A percentile compares a stretch with the other conserved stretches of the same genome.
These are phyloP conservation scores for Chenopodium formosanum DNA, from an alignment of 148 eudicot species.

Conservation along the genomic window DNA sequence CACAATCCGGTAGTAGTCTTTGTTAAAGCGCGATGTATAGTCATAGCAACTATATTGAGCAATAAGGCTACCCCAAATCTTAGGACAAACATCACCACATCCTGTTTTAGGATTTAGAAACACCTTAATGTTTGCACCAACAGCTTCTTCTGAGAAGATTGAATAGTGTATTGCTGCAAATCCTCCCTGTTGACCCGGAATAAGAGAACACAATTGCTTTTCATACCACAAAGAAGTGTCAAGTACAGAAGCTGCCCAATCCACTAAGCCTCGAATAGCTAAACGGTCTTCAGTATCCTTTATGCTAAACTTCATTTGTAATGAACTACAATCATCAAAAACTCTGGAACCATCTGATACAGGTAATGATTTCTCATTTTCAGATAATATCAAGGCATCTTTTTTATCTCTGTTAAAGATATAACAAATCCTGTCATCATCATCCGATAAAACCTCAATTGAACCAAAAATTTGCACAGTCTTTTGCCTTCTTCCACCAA, in stretches of 20 bases:
- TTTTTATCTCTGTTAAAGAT: slow-evolving; percentile 2
- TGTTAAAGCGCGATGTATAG: no score
- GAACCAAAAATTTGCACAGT: slow-evolving; percentile 3
- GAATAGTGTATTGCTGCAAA: slow-evolving; percentile 11
- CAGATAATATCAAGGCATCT: not conserved
- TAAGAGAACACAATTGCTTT: slow-evolving; percentile 10
- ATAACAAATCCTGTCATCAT: not conserved
- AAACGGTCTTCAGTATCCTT: not conserved
- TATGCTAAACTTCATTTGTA: slow-evolving; percentile 5
- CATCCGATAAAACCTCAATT: slow-evolving; percentile 9
- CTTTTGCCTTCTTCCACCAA: not conserved
- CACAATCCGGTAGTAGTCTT: no score
- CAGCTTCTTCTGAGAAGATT: not conserved
- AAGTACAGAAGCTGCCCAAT: slow-evolving; percentile 7
- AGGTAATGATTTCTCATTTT: not conserved
- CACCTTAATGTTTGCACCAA: not conserved
- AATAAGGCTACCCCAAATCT: no score
- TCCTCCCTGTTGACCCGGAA: slow-evolving; percentile 13
- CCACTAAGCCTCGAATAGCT: slow-evolving; percentile 9
- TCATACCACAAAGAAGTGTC: slow-evolving; percentile 2
- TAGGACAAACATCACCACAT: no score
- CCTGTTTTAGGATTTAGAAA: no score
- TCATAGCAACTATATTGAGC: no score
- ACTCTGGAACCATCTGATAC: slow-evolving; percentile 8
- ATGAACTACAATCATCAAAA: not conserved